A percentile compares a stretch with the other conserved stretches of the same genome.
Conservation (phyloP, 2,329 filamentous ascomycete species). For the Aspergillus uvarum region DNA sequence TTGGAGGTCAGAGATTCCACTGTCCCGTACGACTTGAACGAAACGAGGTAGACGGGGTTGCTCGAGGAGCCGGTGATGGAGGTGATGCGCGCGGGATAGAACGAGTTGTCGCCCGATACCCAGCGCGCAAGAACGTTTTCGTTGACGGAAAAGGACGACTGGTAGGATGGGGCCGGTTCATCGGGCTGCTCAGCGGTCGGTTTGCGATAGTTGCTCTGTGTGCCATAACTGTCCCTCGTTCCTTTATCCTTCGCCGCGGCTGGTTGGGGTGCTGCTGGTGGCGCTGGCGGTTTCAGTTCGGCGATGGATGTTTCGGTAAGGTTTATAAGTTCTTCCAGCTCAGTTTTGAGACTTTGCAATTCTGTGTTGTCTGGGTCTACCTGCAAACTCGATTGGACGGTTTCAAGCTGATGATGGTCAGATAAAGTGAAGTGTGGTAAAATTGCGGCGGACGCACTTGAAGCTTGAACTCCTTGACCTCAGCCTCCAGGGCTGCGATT, state of each 20-base stretch:
- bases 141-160: slow-evolving; percentile 74
- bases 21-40: slow-evolving; percentile 83
- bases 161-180: slow-evolving; percentile 50
- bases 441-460: not conserved
- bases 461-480: slow-evolving; percentile 61
- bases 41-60: slow-evolving; percentile 89
- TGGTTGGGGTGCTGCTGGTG: slow-evolving; percentile 49
- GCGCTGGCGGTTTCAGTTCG: slow-evolving; percentile 66
- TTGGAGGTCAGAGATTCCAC: slow-evolving; percentile 78
- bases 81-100: slow-evolving; percentile 90
- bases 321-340: slow-evolving; percentile 78
- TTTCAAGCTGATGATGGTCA: slow-evolving; percentile 65
- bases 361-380: slow-evolving; percentile 78
- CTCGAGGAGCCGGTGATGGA: slow-evolving; percentile 90
- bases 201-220: slow-evolving; percentile 59
- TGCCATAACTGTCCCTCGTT: slow-evolving; percentile 79
- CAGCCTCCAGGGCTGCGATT: slow-evolving; percentile 45
- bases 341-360: slow-evolving; percentile 71
- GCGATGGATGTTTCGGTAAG: slow-evolving; percentile 77
- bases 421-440: not conserved
- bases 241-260: slow-evolving; percentile 68
- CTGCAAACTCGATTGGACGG: slow-evolving; percentile 71
- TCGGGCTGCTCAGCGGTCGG: slow-evolving; percentile 41
- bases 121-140: slow-evolving; percentile 89
- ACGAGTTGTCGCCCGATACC: slow-evolving; percentile 82